Conservation (phyloP, 768 basidiomycete genomes). For the Lepiota subincarnata region DNA sequence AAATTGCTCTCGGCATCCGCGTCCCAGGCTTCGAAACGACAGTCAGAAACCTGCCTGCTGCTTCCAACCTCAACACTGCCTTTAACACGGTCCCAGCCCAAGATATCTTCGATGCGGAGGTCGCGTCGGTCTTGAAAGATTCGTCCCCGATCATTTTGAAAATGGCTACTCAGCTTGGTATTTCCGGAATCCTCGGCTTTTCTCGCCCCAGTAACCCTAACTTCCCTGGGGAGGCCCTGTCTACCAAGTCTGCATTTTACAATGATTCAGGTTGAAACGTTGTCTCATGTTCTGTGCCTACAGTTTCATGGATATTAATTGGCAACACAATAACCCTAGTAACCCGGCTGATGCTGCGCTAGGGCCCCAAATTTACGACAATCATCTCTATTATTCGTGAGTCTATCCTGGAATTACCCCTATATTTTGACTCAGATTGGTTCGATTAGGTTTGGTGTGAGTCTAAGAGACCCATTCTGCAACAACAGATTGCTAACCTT, state of each 20-base stretch:
- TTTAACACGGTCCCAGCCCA: constrained; percentile 18
- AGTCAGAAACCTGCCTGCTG: constrained; percentile 12
- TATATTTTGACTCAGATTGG: not conserved
- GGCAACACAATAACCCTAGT: constrained; percentile 66
- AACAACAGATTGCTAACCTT: constrained; percentile 3
- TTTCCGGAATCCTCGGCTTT: constrained; percentile 19
- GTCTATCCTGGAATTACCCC: constrained; percentile 18
- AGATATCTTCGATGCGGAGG: constrained; percentile 24
- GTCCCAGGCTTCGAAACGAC: constrained; percentile 26
- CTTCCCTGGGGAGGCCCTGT: constrained; percentile 15
- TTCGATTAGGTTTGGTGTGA: constrained; percentile 52
- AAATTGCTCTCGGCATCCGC: constrained; percentile 54
- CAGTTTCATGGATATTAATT: constrained; percentile 80
- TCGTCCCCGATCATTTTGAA: constrained; percentile 33
- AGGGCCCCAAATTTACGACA: constrained; percentile 74
- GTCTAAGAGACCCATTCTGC: constrained; percentile 6
- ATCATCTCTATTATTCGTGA: constrained; percentile 75
- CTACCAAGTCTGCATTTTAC: constrained; percentile 33
- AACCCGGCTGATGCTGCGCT: constrained; percentile 68
- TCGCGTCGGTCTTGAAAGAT: constrained; percentile 26
- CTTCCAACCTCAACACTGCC: constrained; percentile 23
- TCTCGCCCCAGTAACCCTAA: not conserved
- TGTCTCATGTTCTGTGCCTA: constrained; percentile 10
- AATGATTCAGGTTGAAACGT: not conserved
- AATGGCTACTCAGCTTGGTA: constrained; percentile 22